Evolutionary conservation across 2,329 filamentous ascomycete species (phyloP).

Genomic region (Diplocarpon mali): DNA sequence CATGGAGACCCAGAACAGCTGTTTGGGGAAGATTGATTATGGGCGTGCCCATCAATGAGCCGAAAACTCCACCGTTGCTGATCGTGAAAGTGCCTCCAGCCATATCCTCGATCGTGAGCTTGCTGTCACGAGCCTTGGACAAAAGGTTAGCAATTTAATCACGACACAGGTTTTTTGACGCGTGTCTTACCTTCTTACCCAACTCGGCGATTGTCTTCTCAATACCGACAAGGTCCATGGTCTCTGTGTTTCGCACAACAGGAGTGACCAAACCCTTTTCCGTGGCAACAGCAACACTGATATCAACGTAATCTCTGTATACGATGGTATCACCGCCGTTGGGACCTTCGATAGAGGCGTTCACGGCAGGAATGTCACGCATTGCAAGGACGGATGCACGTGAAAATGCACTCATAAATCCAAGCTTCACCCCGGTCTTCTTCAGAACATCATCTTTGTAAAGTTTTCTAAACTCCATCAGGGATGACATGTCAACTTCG

Average conservation of each 20-base stretch:
- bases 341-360: constrained; percentile 92
- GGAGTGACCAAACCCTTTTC: constrained; percentile 96
- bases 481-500: constrained; percentile 95
- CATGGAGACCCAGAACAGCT: constrained; percentile 83
- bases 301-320: constrained; percentile 95
- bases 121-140: constrained; percentile 77
- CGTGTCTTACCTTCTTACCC: constrained; percentile 69
- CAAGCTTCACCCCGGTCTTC: constrained; percentile 93
- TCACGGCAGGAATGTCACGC: constrained; percentile 88
- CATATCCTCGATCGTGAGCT: constrained; percentile 98
- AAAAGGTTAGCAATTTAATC: constrained; percentile 8
- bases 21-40: constrained; percentile 97
- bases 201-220: constrained; percentile 87
- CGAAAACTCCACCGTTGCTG: constrained; percentile 94
- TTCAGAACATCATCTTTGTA: constrained; percentile 97
- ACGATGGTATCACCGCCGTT: constrained; percentile 95
- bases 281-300: constrained; percentile 92
- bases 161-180: neutral
- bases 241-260: constrained; percentile 87
- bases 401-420: constrained; percentile 99
- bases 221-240: constrained; percentile 76
- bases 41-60: constrained; percentile 91
- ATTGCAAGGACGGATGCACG: constrained; percentile 83
- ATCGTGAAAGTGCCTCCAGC: constrained; percentile 97
- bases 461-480: constrained; percentile 93